phyloP scores from a whole-genome alignment of 331 rosid genomes.

The Rhamnella rubrinervis region DNA sequence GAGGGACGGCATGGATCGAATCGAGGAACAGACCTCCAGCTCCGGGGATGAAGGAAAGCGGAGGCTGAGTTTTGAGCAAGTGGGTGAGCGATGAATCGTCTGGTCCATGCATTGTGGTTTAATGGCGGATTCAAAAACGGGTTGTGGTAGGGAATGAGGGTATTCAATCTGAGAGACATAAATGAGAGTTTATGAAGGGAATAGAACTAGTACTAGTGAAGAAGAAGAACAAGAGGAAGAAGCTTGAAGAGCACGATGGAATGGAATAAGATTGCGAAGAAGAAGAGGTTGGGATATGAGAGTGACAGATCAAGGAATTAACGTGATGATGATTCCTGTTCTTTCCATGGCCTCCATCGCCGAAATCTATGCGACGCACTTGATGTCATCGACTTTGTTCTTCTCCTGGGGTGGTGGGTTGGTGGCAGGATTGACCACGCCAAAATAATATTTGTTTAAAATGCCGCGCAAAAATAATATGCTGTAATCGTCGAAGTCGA shows the following conservation, averaged over 20 bases:
- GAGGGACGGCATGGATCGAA: slow-evolving; percentile 37
- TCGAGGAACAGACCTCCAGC: slow-evolving; percentile 81
- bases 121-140: neutral
- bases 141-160: neutral
- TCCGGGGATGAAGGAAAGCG: slow-evolving; percentile 30
- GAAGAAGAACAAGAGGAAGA: neutral
- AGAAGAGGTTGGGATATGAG: neutral
- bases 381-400: neutral
- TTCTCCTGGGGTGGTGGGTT: too few species aligned
- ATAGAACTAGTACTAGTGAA: too few species aligned
- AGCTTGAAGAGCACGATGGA: slow-evolving; percentile 37
- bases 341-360: slow-evolving; percentile 22
- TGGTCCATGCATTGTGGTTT: slow-evolving; percentile 37
- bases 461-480: too few species aligned
- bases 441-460: too few species aligned
- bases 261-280: slow-evolving; percentile 12
- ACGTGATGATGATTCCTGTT: neutral
- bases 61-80: slow-evolving; percentile 34
- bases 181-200: neutral
- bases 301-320: slow-evolving; percentile 6
- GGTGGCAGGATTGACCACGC: too few species aligned
- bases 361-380: neutral
- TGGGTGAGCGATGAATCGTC: slow-evolving; percentile 20
- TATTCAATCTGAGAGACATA: neutral
- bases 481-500: too few species aligned